Conservation (phyloP, 768 basidiomycete genomes). For the Tulasnella sp. region DNA sequence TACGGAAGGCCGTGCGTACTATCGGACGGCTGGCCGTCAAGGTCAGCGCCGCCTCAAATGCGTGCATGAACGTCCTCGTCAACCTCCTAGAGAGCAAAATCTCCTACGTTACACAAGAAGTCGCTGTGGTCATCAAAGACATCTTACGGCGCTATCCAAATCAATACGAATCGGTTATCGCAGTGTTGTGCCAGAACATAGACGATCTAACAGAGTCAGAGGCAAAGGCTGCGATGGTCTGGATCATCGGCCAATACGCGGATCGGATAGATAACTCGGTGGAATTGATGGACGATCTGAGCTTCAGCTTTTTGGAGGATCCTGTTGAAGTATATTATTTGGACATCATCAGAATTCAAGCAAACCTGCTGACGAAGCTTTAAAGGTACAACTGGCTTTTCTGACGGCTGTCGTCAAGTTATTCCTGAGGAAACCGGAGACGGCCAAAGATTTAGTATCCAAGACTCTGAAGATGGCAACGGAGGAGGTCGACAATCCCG, state of each 20-base stretch:
- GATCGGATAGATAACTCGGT: slow-evolving; percentile 92
- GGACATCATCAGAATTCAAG: neutral
- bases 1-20: slow-evolving; percentile 92
- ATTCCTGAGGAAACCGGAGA: slow-evolving; percentile 86
- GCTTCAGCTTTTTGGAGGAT: slow-evolving; percentile 85
- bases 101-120: slow-evolving; percentile 93
- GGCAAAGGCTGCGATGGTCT: slow-evolving; percentile 93
- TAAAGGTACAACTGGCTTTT: slow-evolving; percentile 86
- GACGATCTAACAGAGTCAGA: slow-evolving; percentile 92
- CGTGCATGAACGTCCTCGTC: slow-evolving; percentile 79
- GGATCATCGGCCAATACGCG: slow-evolving; percentile 96
- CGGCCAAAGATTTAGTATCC: slow-evolving; percentile 79
- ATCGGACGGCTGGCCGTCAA: slow-evolving; percentile 98
- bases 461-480: slow-evolving; percentile 96
- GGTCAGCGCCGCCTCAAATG: slow-evolving; percentile 77
- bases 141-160: slow-evolving; percentile 96
- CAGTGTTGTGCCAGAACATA: slow-evolving; percentile 82
- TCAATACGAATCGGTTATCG: slow-evolving; percentile 92
- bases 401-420: slow-evolving; percentile 92
- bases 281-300: slow-evolving; percentile 84
- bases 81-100: slow-evolving; percentile 86
- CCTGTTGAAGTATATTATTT: slow-evolving; percentile 66
- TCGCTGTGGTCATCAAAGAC: slow-evolving; percentile 94
- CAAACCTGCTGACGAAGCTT: neutral
- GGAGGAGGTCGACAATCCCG: slow-evolving; percentile 96